Evolutionary conservation across 2,329 filamentous ascomycete species (phyloP).

Genomic region (Aureobasidium sp.): DNA sequence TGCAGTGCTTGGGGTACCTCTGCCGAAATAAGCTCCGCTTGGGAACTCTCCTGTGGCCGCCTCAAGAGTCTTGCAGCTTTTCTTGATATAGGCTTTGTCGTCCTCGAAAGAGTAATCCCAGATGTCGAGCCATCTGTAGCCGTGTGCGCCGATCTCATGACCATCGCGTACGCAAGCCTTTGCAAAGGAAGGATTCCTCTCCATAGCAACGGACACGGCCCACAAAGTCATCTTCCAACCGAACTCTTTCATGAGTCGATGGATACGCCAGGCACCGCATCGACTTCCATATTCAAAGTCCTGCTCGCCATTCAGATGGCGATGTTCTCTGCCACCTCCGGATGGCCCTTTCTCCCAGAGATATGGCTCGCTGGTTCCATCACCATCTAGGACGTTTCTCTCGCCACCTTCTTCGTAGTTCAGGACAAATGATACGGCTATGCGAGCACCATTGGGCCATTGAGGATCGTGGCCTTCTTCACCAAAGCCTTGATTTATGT

Average conservation of each 20-base stretch:
- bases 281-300: slow-evolving; percentile 46
- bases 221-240: slow-evolving; percentile 39
- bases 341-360: slow-evolving; percentile 33
- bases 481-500: slow-evolving; percentile 20
- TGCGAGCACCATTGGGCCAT: slow-evolving; percentile 39
- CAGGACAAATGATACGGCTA: slow-evolving; percentile 41
- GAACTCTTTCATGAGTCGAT: slow-evolving; percentile 37
- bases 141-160: slow-evolving; percentile 38
- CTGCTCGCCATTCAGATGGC: slow-evolving; percentile 41
- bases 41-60: slow-evolving; percentile 41
- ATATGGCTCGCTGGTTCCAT: slow-evolving; percentile 33
- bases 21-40: slow-evolving; percentile 45
- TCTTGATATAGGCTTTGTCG: slow-evolving; percentile 43
- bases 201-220: slow-evolving; percentile 35
- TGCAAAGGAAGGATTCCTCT: slow-evolving; percentile 36
- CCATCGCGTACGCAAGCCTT: slow-evolving; percentile 35
- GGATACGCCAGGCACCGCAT: slow-evolving; percentile 34
- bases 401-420: slow-evolving; percentile 43
- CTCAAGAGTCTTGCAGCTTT: slow-evolving; percentile 36
- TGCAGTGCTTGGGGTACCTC: slow-evolving; percentile 39
- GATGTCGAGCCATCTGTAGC: slow-evolving; percentile 39
- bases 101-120: slow-evolving; percentile 38
- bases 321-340: slow-evolving; percentile 32
- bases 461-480: slow-evolving; percentile 23
- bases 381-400: slow-evolving; percentile 34